Conservation (phyloP, 768 basidiomycete genomes). For the Macrolepiota fuliginosa region DNA sequence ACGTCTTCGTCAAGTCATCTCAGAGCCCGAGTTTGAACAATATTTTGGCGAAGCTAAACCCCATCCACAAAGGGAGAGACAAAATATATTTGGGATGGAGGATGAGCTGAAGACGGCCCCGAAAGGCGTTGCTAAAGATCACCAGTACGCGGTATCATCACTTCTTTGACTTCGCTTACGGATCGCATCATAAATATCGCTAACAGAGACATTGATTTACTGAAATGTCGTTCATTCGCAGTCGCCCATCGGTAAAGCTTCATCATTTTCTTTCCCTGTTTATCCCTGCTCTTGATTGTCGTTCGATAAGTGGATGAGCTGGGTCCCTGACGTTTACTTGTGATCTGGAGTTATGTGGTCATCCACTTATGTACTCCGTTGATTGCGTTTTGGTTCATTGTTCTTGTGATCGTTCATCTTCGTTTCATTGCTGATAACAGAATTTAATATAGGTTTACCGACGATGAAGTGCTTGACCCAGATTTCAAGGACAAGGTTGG, state of each 20-base stretch:
- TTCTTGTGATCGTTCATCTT: not conserved
- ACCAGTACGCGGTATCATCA: slow-evolving; percentile 46
- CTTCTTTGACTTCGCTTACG: not conserved
- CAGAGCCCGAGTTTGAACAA: slow-evolving; percentile 65
- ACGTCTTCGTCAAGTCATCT: slow-evolving; percentile 67
- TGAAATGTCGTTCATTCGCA: slow-evolving; percentile 79
- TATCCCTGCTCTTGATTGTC: not conserved
- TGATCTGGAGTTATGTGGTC: not conserved
- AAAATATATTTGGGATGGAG: slow-evolving; percentile 83
- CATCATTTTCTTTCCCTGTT: not conserved
- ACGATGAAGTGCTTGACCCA: slow-evolving; percentile 65
- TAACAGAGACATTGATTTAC: slow-evolving; percentile 82
- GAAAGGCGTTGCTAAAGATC: slow-evolving; percentile 83
- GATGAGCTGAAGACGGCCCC: slow-evolving; percentile 91
- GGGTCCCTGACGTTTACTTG: too few relatives aligned
- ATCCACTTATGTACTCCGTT: not conserved
- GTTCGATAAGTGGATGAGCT: too few relatives aligned
- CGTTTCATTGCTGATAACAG: not conserved
- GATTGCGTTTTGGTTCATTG: not conserved
- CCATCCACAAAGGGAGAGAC: slow-evolving; percentile 56
- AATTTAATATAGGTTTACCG: slow-evolving; percentile 54
- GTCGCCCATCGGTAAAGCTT: slow-evolving; percentile 56
- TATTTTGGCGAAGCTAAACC: slow-evolving; percentile 73
- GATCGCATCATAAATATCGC: not conserved
- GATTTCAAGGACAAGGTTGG: slow-evolving; percentile 66